Conservation (phyloP, 2,329 filamentous ascomycete species). For the Coccinonectria pachysandricola region DNA sequence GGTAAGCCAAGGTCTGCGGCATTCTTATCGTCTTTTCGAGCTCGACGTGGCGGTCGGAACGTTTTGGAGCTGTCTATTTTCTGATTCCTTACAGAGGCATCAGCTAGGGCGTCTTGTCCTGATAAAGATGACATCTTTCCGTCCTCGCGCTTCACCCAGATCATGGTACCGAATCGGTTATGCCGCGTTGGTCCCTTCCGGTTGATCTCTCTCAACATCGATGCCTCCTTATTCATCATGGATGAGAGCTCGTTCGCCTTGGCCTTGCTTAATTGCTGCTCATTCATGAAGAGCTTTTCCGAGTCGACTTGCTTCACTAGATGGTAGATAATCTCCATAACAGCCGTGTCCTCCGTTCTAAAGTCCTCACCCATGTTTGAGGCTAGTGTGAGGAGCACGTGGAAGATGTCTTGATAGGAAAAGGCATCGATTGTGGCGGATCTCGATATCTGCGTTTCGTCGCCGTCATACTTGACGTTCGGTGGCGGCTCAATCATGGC, state of each 20-base stretch:
- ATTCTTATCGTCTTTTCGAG: constrained; percentile 50
- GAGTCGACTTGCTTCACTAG: constrained; percentile 82
- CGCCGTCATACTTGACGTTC: constrained; percentile 67
- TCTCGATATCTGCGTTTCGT: constrained; percentile 80
- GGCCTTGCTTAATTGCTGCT: constrained; percentile 57
- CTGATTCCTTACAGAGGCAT: constrained; percentile 60
- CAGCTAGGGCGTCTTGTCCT: constrained; percentile 73
- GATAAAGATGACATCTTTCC: constrained; percentile 78
- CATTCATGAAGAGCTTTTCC: constrained; percentile 75
- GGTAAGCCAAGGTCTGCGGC: constrained; percentile 68
- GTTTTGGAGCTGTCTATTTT: constrained; percentile 90
- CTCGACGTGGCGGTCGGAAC: constrained; percentile 69
- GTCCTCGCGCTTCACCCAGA: constrained; percentile 86
- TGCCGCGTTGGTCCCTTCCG: constrained; percentile 76
- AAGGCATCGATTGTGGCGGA: constrained; percentile 84
- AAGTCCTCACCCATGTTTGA: constrained; percentile 95
- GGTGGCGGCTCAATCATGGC: constrained; percentile 70
- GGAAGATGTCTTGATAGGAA: constrained; percentile 81
- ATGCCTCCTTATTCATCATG: constrained; percentile 71
- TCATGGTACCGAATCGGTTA: constrained; percentile 92
- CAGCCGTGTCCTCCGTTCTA: constrained; percentile 72
- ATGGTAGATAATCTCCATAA: constrained; percentile 89
- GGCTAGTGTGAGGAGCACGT: constrained; percentile 72
- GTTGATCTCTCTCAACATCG: constrained; percentile 69
- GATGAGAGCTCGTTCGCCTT: constrained; percentile 63